Conservation (phyloP, 768 basidiomycete species). For the Pleurotus giganteus region DNA sequence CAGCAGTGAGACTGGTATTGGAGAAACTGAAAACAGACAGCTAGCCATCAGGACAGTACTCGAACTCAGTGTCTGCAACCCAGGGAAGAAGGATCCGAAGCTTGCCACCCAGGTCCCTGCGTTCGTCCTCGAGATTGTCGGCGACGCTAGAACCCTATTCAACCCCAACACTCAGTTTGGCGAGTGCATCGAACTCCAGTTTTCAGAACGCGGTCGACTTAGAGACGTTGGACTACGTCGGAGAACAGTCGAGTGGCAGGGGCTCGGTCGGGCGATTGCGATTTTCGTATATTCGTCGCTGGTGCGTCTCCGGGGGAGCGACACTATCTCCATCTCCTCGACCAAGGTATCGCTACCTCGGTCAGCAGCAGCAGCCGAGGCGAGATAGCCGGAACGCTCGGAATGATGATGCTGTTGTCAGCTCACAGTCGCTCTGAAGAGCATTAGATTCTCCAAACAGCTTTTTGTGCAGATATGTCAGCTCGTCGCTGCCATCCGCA, state of each 20-base stretch:
- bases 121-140: slow-evolving; percentile 92
- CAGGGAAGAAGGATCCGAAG: slow-evolving; percentile 93
- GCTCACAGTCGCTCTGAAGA: slow-evolving; percentile 91
- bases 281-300: slow-evolving; percentile 95
- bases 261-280: slow-evolving; percentile 87
- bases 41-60: slow-evolving; percentile 90
- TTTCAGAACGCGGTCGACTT: slow-evolving; percentile 86
- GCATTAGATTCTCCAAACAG: slow-evolving; percentile 89
- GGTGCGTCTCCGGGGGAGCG: slow-evolving; percentile 89
- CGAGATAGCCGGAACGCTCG: slow-evolving; percentile 43
- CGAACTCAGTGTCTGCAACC: slow-evolving; percentile 84
- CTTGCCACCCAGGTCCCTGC: slow-evolving; percentile 85
- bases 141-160: slow-evolving; percentile 86
- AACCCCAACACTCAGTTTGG: slow-evolving; percentile 96
- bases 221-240: slow-evolving; percentile 92
- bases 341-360: slow-evolving; percentile 89
- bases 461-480: slow-evolving; percentile 96
- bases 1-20: slow-evolving; percentile 91
- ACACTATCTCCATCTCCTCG: slow-evolving; percentile 79
- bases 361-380: slow-evolving; percentile 53
- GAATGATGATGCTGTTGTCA: slow-evolving; percentile 89
- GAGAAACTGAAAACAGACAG: slow-evolving; percentile 89
- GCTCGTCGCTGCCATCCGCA: slow-evolving; percentile 95
- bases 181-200: slow-evolving; percentile 97
- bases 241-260: slow-evolving; percentile 88